Conservation (phyloP, 2,329 filamentous ascomycete species). For the Microsporum ferrugineum region DNA sequence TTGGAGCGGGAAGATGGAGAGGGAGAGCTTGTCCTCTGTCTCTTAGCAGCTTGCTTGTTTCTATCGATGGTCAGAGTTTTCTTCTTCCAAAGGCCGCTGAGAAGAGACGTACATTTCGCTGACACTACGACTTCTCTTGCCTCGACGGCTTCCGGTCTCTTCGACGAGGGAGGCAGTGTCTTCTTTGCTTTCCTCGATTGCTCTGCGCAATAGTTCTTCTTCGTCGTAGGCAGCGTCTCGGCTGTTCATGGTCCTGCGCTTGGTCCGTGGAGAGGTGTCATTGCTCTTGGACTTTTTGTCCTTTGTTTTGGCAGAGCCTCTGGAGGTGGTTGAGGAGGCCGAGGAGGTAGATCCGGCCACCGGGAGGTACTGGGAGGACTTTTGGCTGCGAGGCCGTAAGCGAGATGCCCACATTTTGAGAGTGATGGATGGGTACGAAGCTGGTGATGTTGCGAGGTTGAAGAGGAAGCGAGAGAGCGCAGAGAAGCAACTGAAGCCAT, state of each 20-base stretch:
- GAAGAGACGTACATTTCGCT: constrained; percentile 72
- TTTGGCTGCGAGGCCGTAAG: constrained; percentile 40
- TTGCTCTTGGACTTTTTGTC: constrained; percentile 39
- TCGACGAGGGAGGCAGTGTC: constrained; percentile 51
- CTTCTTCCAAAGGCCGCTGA: not conserved
- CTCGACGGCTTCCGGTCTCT: constrained; percentile 48
- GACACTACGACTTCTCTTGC: constrained; percentile 77
- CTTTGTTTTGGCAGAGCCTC: constrained; percentile 29
- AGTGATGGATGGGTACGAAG: not conserved
- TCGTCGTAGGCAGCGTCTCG: constrained; percentile 91
- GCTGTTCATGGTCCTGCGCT: constrained; percentile 94
- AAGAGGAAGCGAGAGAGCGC: not conserved
- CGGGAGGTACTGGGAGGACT: constrained; percentile 53
- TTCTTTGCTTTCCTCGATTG: constrained; percentile 90
- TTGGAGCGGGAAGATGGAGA: constrained; percentile 50
- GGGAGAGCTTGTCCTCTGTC: constrained; percentile 70
- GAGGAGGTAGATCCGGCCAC: constrained; percentile 41
- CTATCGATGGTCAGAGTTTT: constrained; percentile 34
- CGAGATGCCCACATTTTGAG: constrained; percentile 15
- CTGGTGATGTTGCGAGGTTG: not conserved
- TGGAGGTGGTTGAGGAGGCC: constrained; percentile 35
- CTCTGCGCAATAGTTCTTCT: constrained; percentile 74
- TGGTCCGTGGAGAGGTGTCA: constrained; percentile 51
- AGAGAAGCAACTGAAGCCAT: not conserved
- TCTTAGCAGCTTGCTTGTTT: constrained; percentile 59